Evolutionary conservation across 257 asterid genomes (phyloP).

Genomic region (Fraxinus cuspidata): DNA sequence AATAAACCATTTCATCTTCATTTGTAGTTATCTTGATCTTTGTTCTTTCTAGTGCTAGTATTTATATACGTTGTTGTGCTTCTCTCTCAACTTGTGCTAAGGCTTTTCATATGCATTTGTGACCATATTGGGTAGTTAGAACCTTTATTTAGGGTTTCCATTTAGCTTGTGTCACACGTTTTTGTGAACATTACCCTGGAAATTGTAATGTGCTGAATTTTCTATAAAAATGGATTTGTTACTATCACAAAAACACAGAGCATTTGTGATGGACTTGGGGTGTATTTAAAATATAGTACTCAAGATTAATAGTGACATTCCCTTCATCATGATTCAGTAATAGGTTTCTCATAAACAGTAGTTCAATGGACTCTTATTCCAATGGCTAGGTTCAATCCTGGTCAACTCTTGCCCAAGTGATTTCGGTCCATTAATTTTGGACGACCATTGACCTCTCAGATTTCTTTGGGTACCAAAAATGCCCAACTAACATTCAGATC

Average conservation of each 20-base stretch:
- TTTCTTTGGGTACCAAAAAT: no score
- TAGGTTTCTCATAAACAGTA: background rate
- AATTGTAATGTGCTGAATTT: background rate
- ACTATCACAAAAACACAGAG: background rate
- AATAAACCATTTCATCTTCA: constrained; percentile 3
- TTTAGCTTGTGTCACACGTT: constrained; percentile 1
- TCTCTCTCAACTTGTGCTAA: background rate
- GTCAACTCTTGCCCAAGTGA: background rate
- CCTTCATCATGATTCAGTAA: background rate
- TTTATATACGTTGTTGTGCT: background rate
- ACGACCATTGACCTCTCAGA: background rate
- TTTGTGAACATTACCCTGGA: background rate
- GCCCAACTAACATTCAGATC: no score
- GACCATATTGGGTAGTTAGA: background rate
- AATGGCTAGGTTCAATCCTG: background rate
- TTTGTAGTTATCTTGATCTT: background rate
- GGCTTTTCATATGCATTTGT: background rate
- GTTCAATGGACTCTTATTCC: background rate
- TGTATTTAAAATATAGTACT: background rate
- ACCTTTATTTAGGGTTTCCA: background rate
- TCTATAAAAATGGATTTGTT: background rate
- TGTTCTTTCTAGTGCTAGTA: constrained; percentile 6
- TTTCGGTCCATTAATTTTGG: background rate
- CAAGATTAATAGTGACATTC: background rate
- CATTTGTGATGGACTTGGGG: background rate